Conservation (phyloP, 805 yeast species). For the Pichia rugopelliculosa region DNA sequence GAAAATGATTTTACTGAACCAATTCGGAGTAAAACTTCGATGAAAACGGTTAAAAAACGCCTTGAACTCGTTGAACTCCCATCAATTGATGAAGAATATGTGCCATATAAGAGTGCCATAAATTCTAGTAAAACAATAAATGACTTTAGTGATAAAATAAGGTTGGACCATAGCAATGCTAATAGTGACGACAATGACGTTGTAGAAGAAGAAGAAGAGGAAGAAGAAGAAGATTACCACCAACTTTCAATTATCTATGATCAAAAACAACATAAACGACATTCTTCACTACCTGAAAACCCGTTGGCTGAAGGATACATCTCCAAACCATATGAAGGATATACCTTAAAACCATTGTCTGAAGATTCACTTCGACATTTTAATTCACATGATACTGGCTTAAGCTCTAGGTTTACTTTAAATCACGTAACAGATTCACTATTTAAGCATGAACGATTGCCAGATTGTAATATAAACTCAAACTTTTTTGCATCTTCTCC, state of each 20-base stretch:
- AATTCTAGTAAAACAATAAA: neutral
- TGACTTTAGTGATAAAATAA: neutral
- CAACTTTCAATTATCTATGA: neutral
- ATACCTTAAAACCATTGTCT: too few species aligned
- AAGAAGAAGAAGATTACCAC: neutral
- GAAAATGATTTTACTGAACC: neutral
- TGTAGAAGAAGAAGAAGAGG: too few species aligned
- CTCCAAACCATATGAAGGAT: too few species aligned
- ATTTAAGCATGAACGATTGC: neutral
- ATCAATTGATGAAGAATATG: slow-evolving; percentile 9
- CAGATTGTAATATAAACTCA: neutral
- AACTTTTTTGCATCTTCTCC: slow-evolving; percentile 15
- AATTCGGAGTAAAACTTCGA: neutral
- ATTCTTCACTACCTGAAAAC: slow-evolving; percentile 21
- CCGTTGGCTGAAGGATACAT: slow-evolving; percentile 6
- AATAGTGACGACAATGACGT: too few species aligned
- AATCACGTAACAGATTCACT: slow-evolving; percentile 1
- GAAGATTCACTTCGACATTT: slow-evolving; percentile 24
- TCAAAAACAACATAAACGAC: slow-evolving; percentile 9
- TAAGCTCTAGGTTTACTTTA: slow-evolving; percentile 10
- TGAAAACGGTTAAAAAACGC: neutral
- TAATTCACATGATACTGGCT: slow-evolving; percentile 27
- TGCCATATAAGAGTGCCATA: neutral
- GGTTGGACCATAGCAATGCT: neutral
- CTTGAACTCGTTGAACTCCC: slow-evolving; percentile 9